phyloP scores from a whole-genome alignment of 352 stramenopile genomes.

The Pythium rhizo-oryzae region DNA sequence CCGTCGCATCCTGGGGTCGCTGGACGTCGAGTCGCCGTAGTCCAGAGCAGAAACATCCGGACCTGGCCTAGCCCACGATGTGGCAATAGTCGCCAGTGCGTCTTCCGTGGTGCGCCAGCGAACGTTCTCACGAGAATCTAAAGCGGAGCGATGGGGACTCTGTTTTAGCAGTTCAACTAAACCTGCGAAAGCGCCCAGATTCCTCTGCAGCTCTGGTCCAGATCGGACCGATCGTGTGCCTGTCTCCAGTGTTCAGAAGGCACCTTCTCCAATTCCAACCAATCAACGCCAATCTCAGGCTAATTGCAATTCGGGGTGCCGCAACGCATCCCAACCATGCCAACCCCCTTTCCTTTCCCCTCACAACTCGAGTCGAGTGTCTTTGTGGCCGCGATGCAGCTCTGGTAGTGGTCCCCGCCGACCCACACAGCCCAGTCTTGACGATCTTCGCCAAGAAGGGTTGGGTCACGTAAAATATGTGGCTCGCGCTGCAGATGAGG shows the following conservation, averaged over 20 bases:
- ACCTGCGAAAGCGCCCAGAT: neutral
- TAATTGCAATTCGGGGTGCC: too few relatives aligned
- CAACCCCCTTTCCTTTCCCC: too few relatives aligned
- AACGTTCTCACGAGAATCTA: constrained; percentile 2
- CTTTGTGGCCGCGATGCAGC: neutral
- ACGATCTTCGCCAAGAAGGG: too few relatives aligned
- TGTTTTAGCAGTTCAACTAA: neutral
- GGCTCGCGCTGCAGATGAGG: too few relatives aligned
- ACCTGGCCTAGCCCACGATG: neutral
- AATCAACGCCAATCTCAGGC: neutral
- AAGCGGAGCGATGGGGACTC: neutral
- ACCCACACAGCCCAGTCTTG: too few relatives aligned
- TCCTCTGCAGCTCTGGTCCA: too few relatives aligned
- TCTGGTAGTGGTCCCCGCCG: too few relatives aligned
- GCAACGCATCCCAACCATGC: too few relatives aligned
- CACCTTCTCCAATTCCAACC: neutral
- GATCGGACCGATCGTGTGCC: too few relatives aligned
- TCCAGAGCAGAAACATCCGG: neutral
- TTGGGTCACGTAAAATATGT: neutral
- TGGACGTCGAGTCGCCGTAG: neutral
- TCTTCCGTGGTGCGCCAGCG: neutral
- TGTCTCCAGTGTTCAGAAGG: constrained; percentile 2
- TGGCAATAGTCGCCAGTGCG: neutral
- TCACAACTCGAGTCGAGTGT: neutral
- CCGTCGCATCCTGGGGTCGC: neutral